Evolutionary conservation across 805 yeast species (phyloP), one percentile per base, ranked within the genome.

Genomic region (Barnettozyma pratensis): DNA sequence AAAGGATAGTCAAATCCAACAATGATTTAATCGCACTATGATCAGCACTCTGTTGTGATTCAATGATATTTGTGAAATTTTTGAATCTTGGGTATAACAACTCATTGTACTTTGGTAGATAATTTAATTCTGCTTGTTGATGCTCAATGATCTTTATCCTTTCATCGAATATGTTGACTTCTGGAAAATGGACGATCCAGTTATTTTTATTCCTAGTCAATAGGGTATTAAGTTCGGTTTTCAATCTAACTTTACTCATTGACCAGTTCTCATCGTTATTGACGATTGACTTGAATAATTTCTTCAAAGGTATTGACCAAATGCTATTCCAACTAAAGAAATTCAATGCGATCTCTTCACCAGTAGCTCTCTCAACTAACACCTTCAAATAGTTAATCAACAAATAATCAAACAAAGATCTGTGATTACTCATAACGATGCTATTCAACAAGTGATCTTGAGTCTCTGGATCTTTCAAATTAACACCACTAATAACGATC

Each of bases 101-200:
- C 53, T 86, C 73, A 9, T 75, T 64, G 19, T 85, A 72, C 12
- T 63, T 66, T 0, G 92, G 87, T n/a, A 85, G 69, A 47, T 75
- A 84, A 57, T 75, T 80, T 48, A 75, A 73, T 38, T 75, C 75
- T 42, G 83, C 73, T 51, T 81, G 72, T 31, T 74, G 71, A 37
- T 73, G 69, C 52, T 89, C 95, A 45, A 57, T 63, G 54, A 41
- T 69, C 38, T 55, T 62, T 41, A 73, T 72, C 36, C 75, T 75
- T 9, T 75, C 69, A 0, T 82, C 77, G 63, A 79, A 76, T 7
- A 85, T 77, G 58, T 85, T 86, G 5, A 87, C 96, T 64, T 91
- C 97, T 0, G 97, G 97, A 55, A 90, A 90, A 7, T 87, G 54
- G 0, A 83, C 80, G 0, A 89, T 56, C 87, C 95, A 82, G 54